Evolutionary conservation across 345 rosid genomes (phyloP), one percentile per base, ranked within the genome.

Genomic region (Luvunga scandens): DNA sequence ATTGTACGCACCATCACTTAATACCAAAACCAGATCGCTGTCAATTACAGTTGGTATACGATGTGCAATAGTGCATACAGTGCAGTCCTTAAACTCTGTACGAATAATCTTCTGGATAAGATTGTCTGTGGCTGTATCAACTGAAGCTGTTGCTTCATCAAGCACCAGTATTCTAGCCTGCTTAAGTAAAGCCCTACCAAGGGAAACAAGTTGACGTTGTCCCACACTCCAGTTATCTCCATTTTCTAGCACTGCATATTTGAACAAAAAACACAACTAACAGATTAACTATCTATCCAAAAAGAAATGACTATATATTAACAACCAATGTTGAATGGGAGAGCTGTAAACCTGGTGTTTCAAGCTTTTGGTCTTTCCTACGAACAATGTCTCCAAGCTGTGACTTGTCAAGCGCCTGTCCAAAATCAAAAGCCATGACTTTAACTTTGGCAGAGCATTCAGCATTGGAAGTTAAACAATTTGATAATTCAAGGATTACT

Each of bases 171-270:
- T 93, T 82, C 87, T 91, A 5, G 98, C 95, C 82, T 93, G 97
- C 83, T 94, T 92, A 30, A 96, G 94, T 79, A 96, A 87, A 70
- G 98, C 97, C 66, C 99, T 84, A 28, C 99, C 99, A 7, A 96
- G 85, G 61, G 98, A 89, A 82, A 96, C 97, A 63, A 96, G 93
- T 83, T 96, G 99, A 73, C 98, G 85, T 77, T 96, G 98, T 66
- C 99, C 99, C 79, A 96, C 97, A 80, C 99, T 96, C 99, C 99
- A 96, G 88, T 96, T 96, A 79, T 96, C 99, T 85, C 99, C 99
- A 85, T 88, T 96, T 84, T 96, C 99, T 77, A 91, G 73, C 67
- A 96, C 99, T 96, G 84, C 65, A 82, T 56, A 65, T 50, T 75
- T 70, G 76, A 72, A 77, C 82, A 59, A 50, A 21, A 55, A 83